Conservation (phyloP, 805 yeast species). For the Wickerhamomyces chaumierensis region DNA sequence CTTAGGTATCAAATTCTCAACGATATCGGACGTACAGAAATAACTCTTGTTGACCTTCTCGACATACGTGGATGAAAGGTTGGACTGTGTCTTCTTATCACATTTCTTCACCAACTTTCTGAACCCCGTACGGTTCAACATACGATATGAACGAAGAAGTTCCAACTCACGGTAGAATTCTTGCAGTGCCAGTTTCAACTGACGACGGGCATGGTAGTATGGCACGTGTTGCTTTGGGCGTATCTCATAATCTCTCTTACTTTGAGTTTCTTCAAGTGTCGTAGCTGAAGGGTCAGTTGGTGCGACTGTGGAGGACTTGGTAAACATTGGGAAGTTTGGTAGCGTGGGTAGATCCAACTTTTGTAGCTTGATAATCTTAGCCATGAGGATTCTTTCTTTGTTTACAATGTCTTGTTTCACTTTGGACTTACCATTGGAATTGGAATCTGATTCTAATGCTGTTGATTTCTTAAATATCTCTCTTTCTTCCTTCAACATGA, state of each 20-base stretch:
- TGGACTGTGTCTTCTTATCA: slow-evolving; percentile 55
- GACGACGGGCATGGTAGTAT: slow-evolving; percentile 53
- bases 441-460: slow-evolving; percentile 5
- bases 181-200: slow-evolving; percentile 53
- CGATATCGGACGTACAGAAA: slow-evolving; percentile 49
- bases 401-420: slow-evolving; percentile 13
- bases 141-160: slow-evolving; percentile 56
- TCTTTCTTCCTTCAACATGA: slow-evolving; percentile 47
- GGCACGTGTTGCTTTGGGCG: slow-evolving; percentile 30
- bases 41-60: slow-evolving; percentile 43
- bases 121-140: slow-evolving; percentile 77
- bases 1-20: slow-evolving; percentile 51
- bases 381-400: slow-evolving; percentile 4
- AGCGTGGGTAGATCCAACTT: slow-evolving; percentile 31
- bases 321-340: slow-evolving; percentile 20
- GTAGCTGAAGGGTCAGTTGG: too few relatives aligned
- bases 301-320: too few relatives aligned
- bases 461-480: slow-evolving; percentile 14
- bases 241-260: slow-evolving; percentile 35
- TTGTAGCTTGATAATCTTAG: slow-evolving; percentile 13
- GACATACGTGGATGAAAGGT: slow-evolving; percentile 38
- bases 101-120: slow-evolving; percentile 84
- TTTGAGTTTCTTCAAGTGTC: slow-evolving; percentile 17
- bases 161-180: slow-evolving; percentile 71
- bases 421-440: slow-evolving; percentile 4